These are phyloP conservation scores for Croton setiger DNA, from an alignment of 441 rosid genomes.

Conservation along the genomic window DNA sequence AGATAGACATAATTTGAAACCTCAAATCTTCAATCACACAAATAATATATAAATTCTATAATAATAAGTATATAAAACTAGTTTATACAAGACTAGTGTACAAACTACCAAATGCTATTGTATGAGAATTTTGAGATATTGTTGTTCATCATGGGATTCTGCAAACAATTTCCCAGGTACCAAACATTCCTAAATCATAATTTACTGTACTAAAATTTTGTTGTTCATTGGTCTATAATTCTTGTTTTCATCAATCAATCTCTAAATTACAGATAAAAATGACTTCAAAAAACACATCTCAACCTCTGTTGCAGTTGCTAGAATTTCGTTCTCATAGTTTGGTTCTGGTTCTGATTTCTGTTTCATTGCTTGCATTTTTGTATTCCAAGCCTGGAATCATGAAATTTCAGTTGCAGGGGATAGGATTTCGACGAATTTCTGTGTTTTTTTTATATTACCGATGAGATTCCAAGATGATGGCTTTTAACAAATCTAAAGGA, in stretches of 20 bases:
- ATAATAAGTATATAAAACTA: background rate
- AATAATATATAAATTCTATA: background rate
- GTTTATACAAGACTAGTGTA: slow-evolving; percentile 22
- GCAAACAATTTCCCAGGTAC: slow-evolving; percentile 23
- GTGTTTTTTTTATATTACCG: background rate
- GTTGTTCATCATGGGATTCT: background rate
- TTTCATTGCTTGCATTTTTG: slow-evolving; percentile 9
- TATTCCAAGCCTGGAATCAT: background rate
- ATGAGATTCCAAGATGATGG: slow-evolving; percentile 7
- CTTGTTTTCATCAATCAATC: slow-evolving; percentile 9
- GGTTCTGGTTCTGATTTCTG: slow-evolving; percentile 7
- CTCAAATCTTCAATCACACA: background rate
- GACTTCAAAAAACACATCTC: background rate
- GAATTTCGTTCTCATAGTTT: slow-evolving; percentile 13
- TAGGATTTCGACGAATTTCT: slow-evolving; percentile 12
- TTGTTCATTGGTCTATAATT: slow-evolving; percentile 12
- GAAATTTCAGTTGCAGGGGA: slow-evolving; percentile 8
- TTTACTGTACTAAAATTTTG: slow-evolving; percentile 13
- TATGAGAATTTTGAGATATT: slow-evolving; percentile 5
- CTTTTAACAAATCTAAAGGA: slow-evolving; percentile 51
- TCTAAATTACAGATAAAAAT: slow-evolving; percentile 16
- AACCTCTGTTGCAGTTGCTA: background rate
- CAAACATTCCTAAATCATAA: slow-evolving; percentile 23
- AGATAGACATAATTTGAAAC: background rate
- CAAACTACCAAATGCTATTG: slow-evolving; percentile 27